Evolutionary conservation across 495 filamentous ascomycete species (phyloP).

Genomic region (Daldinia bambusicola): DNA sequence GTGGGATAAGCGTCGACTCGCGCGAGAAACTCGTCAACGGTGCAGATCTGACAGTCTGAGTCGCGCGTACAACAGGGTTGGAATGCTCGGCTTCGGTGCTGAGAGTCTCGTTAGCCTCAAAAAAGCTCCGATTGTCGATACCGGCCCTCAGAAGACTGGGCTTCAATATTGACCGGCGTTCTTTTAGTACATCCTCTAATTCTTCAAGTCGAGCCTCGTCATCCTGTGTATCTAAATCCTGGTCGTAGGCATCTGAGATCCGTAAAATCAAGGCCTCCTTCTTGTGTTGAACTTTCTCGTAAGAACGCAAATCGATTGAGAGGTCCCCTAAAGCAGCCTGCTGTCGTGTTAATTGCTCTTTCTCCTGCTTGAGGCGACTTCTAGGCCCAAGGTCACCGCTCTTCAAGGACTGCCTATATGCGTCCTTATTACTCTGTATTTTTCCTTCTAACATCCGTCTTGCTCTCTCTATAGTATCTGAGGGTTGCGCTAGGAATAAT

Average conservation of each 20-base stretch:
- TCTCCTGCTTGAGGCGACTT: slow-evolving; percentile 50
- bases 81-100: slow-evolving; percentile 8
- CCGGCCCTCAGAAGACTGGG: slow-evolving; percentile 49
- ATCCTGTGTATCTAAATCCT: slow-evolving; percentile 52
- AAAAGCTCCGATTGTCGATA: slow-evolving; percentile 51
- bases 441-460: slow-evolving; percentile 40
- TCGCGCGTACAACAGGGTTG: slow-evolving; percentile 42
- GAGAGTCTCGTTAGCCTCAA: slow-evolving; percentile 26
- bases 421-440: slow-evolving; percentile 49
- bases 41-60: slow-evolving; percentile 32
- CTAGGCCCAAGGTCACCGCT: slow-evolving; percentile 48
- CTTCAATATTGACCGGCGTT: slow-evolving; percentile 44
- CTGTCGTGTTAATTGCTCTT: slow-evolving; percentile 47
- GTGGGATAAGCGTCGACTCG: slow-evolving; percentile 45
- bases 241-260: slow-evolving; percentile 52
- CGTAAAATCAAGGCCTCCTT: slow-evolving; percentile 51
- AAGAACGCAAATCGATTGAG: slow-evolving; percentile 41
- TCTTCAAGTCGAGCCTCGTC: slow-evolving; percentile 53
- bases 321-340: slow-evolving; percentile 50
- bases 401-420: slow-evolving; percentile 48
- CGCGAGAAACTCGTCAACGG: slow-evolving; percentile 35
- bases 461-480: slow-evolving; percentile 46
- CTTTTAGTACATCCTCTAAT: slow-evolving; percentile 47
- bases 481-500: slow-evolving; percentile 49
- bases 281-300: slow-evolving; percentile 46